Base-by-base conservation (phyloP, 1,284 basidiomycete species). In the Stygiomarasmius scandens region DNA sequence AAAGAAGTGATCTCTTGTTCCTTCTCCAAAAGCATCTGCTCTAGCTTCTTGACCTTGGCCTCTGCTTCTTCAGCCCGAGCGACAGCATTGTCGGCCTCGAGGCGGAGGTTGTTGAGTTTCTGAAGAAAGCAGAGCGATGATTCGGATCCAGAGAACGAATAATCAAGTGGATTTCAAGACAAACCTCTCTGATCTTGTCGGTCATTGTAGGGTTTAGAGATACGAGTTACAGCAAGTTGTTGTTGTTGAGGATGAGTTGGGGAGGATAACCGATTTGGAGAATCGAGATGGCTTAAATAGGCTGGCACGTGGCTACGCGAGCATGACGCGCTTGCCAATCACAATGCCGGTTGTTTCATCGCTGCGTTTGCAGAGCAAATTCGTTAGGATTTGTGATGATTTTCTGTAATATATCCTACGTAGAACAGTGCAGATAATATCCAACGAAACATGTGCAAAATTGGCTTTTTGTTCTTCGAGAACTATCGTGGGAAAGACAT, bases 1-100 rank as follows among this genome's bases (percentile, higher is more conserved):
- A 97, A 84, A 2, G 96, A 98, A 5, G 79, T 78, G 68, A 95
- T 92, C 70, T 93, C 89, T 74, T 98, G 95, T 29, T 98, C 96
- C 70, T 90, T 91, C 70, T 85, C 81, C 41, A 98, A 84, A 47
- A 95, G 72, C 46, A 81, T 72, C 73, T 95, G 94, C 69, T 96
- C 90, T 63, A 82, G 78, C 67, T 83, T 82, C 86, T 96, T 97
- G 82, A 85, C 86, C 80, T 93, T 89, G 6, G 78, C 79, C 73
- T 97, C 95, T n/a, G 93, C 90, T 9, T 73, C 80, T 68, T 96
- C 94, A 43, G 94, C 95, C 58, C 94, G 90, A 38, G 76, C 72
- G 58, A 89, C 77, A 45, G 94, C 92, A 56, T 74, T 74, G 74
- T 99, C 96, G 54, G 93, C 95, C 80, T 99, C 96, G 52, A 76